Conservation (phyloP, 176 grass and related monocot genomes). For the Musa beccarii region DNA sequence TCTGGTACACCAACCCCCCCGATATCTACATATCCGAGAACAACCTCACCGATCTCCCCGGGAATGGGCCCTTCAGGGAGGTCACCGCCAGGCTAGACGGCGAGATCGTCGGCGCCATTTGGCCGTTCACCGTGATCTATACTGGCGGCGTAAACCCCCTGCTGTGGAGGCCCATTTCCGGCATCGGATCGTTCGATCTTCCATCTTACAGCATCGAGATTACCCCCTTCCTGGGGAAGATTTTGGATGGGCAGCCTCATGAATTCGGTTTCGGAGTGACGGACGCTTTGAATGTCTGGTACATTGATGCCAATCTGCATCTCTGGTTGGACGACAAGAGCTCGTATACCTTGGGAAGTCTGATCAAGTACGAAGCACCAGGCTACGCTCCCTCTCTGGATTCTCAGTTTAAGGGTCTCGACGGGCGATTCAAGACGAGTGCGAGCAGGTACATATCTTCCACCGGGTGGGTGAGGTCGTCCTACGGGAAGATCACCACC, state of each 20-base stretch:
- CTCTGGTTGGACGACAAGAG: conserved; percentile 65
- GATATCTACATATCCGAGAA: conserved; percentile 29
- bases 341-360: conserved; percentile 22
- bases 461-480: conserved; percentile 59
- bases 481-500: conserved; percentile 60
- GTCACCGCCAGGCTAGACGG: conserved; percentile 48
- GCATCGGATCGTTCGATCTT: conserved; percentile 78
- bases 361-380: conserved; percentile 46
- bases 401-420: conserved; percentile 18
- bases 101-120: conserved; percentile 52
- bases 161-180: conserved; percentile 68
- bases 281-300: conserved; percentile 44
- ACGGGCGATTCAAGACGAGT: conserved; percentile 31
- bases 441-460: conserved; percentile 41
- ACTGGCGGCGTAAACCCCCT: conserved; percentile 58
- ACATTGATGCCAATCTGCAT: conserved; percentile 75
- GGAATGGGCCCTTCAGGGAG: conserved; percentile 66
- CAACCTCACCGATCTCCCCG: conserved; percentile 21
- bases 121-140: conserved; percentile 82
- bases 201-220: conserved; percentile 80
- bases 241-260: conserved; percentile 53
- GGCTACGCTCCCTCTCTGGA: conserved; percentile 11
- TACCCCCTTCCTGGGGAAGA: conserved; percentile 48
- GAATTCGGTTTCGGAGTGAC: conserved; percentile 57
- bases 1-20: conserved; percentile 55